Base-by-base conservation (phyloP, 78 protist species). In the Tieghemostelium lacteum region DNA sequence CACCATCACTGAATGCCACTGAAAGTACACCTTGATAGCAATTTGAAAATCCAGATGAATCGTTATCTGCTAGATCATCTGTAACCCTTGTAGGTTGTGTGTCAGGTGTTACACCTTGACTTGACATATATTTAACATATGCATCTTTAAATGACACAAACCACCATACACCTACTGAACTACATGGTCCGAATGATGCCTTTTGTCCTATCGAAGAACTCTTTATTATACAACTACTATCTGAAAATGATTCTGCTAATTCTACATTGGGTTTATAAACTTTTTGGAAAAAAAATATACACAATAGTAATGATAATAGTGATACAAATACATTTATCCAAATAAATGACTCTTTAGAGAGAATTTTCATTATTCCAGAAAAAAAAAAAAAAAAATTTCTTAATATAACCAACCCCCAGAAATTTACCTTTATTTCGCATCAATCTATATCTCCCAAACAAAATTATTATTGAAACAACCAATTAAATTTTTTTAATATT, bases 91-190 rank as follows among this genome's bases (percentile, higher is more conserved):
- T 14, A 61, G 31, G 42, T 0, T 16, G 24, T 49, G 54, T 8
- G 54, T 49, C 54, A n/a, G n/a, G n/a, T n/a, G n/a, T n/a, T 49
- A 8, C 54, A 16, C 54, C 54, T 12, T 49, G 8, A 49, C 12
- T 16, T 49, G 12, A 8, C 8, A 61, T 24, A 19, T 61, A 22
- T 14, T 61, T 24, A 26, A 28, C 4, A 31, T 31, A 61, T 12
- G 26, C 29, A 61, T 61, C 67, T 28, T 61, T 61, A 31, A 26
- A 61, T 31, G 26, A 61, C 17, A 31, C 24, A 29, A 28, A 61
- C 67, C 67, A 61, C 67, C 67, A 61, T 29, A 61, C 40, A 61
- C 31, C 31, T 24, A 31, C 67, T 14, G 37, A 31, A 61, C 31
- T 61, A 61, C 67, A 61, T 61, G 67, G 67, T 39, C 67, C 26